Evolutionary conservation across 2,329 filamentous ascomycete species (phyloP), one percentile per base, ranked within the genome.

Genomic region (Colletotrichum magnum): DNA sequence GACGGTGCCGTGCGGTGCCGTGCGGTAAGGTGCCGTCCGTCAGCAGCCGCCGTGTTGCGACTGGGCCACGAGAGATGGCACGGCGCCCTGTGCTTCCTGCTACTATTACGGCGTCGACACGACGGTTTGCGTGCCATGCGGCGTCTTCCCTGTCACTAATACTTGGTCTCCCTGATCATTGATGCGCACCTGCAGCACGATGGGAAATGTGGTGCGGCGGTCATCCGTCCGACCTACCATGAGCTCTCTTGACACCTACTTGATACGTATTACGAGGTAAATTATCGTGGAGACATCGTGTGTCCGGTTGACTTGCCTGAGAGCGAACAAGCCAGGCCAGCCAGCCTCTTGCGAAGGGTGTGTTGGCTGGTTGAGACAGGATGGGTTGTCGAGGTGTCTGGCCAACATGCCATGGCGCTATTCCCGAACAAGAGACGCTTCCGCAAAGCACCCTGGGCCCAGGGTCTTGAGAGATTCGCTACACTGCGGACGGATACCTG

Each of bases 191-290:
- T 7, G 16, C 16, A 12, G 41, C 41, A 28, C 50, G 48, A 53
- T 62, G 39, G 36, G 39, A 61, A 47, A 10, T 45, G 41, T 61
- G 15, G 48, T 45, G 54, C 65, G 15, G 53, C 39, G 65, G 28
- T 48, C 48, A 24, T 48, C 65, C 28, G 43, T 56, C 61, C 21
- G 56, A 45, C 36, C 43, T 66, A 32, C n/a, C 28, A 32, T 47
- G 50, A 24, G 56, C 41, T 54, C 54, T 26, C 13, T 59, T 39
- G 53, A 50, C 48, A 60, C 56, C 26, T 45, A 51, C 43, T 66
- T 43, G 62, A 66, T 65, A 69, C 62, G 61, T 66, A 59, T 65
- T 45, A 51, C 53, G 43, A 59, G 39, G 62, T 43, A 61, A 69
- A 57, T 60, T 36, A 36, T 60, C 62, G 66, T 60, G 48, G 56